These are phyloP conservation scores for Collybiopsis confluens DNA, from an alignment of 768 basidiomycete genomes.

Conservation along the genomic window DNA sequence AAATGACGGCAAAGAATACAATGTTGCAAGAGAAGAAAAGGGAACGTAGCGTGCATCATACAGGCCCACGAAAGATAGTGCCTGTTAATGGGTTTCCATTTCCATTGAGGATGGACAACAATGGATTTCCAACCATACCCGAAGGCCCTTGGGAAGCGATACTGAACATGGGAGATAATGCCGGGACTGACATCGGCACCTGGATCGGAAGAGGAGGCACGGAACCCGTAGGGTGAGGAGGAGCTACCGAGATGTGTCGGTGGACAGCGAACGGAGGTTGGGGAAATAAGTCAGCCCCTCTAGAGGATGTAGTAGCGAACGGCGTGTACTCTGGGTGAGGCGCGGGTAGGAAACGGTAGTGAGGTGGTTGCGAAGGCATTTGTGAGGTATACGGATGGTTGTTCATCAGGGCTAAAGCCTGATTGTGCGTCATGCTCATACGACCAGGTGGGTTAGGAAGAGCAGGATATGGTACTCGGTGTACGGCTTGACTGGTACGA, in stretches of 20 bases:
- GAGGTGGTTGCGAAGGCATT: conserved; percentile 7
- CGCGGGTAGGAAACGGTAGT: background rate
- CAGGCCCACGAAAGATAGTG: background rate
- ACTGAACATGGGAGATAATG: conserved; percentile 12
- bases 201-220: conserved; percentile 12
- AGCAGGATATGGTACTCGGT: conserved; percentile 18
- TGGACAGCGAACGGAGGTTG: background rate
- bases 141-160: conserved; percentile 13
- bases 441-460: conserved; percentile 23
- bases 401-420: conserved; percentile 42
- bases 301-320: background rate
- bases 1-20: conserved; percentile 4
- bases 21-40: background rate
- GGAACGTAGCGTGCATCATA: background rate
- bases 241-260: conserved; percentile 1
- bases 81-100: conserved; percentile 4
- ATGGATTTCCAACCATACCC: conserved; percentile 19
- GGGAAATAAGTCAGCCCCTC: background rate
- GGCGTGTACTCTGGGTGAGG: background rate
- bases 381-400: conserved; percentile 17
- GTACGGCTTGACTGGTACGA: conserved; percentile 41
- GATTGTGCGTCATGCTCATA: conserved; percentile 49
- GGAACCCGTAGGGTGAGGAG: background rate
- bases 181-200: conserved; percentile 9
- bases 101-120: conserved; percentile 32